Base-by-base conservation (phyloP, 768 basidiomycete genomes). In the Sarcodon aspratus region DNA sequence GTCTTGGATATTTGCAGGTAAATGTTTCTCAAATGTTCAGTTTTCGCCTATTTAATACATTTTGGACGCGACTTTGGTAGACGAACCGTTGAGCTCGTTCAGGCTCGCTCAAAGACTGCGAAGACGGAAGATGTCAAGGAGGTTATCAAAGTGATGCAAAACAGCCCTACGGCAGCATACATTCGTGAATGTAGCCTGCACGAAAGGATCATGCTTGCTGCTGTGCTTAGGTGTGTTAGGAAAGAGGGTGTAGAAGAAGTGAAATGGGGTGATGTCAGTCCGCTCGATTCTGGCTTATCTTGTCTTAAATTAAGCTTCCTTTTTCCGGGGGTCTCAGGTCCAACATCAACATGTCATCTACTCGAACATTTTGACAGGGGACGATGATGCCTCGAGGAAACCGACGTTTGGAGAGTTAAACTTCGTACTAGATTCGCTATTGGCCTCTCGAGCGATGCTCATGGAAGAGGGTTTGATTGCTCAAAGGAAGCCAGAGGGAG, bases 1-100 rank as follows among this genome's bases (percentile, higher is more conserved):
- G 87, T 94, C 6, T 70, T 99, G 50, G 96, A 99, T 61, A 85
- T 95, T 43, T 96, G 92, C 67, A 73, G 94, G 81, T 86, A 50
- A 46, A 72, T 64, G 3, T 12, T 15, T 34, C 7, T 37, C 45
- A 40, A 13, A 27, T 15, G 12, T 17, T 2, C 40, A 6, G 13
- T 42, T 27, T 15, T 13, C 40, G 5, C 40, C 15, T 33, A 18
- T 9, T 9, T 7, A 17, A 21, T 21, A 10, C 34, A 15, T 40
- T 35, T 36, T 27, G 17, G 27, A 38, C 37, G 17, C 37, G 13
- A 10, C 35, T 18, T 33, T 15, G 1, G 17, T 49, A 88, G 87
- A 56, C 85, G 92, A 0, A 82, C 88, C 0, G 88, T 93, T 6
- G 93, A 95, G 61, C 75, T 89, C 13, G 81, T 83, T 6, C 75